Percentiles rank a stretch among this genome's conserved stretches.
These are phyloP conservation scores for Dentiscutata heterogama DNA, from an alignment of 371 early-diverging fungal species.

Conservation along the genomic window DNA sequence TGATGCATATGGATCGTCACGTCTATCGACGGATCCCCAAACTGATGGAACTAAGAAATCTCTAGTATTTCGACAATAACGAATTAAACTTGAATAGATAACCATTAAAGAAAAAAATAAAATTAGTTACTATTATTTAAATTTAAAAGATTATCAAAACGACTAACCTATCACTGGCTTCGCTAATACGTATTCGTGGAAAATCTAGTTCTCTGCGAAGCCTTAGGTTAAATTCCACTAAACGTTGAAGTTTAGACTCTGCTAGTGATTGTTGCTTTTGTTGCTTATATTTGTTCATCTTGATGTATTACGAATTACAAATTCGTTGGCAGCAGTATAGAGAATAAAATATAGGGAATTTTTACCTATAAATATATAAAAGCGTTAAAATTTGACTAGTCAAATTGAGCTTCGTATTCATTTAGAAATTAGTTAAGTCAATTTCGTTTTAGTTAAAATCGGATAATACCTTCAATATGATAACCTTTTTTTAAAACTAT, in stretches of 20 bases:
- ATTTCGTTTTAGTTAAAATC: too few species aligned
- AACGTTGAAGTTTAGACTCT: constrained; percentile 79
- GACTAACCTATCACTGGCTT: constrained; percentile 70
- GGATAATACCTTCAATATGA: too few species aligned
- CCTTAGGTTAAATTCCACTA: constrained; percentile 81
- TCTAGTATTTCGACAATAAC: constrained; percentile 62
- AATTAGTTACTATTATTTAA: too few species aligned
- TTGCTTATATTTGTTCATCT: background rate
- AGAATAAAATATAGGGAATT: too few species aligned
- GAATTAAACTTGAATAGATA: constrained; percentile 57
- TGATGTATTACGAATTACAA: background rate
- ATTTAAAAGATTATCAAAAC: too few species aligned
- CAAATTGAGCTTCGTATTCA: too few species aligned
- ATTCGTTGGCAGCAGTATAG: too few species aligned
- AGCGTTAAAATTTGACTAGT: too few species aligned
- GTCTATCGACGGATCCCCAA: constrained; percentile 81
- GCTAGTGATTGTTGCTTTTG: constrained; percentile 53
- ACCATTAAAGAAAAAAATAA: too few species aligned
- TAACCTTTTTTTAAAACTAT: too few species aligned
- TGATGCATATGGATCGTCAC: constrained; percentile 79
- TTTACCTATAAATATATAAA: too few species aligned
- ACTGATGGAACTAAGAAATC: constrained; percentile 85
- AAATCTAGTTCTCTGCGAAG: constrained; percentile 84
- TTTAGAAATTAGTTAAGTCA: too few species aligned
- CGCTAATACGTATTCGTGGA: constrained; percentile 82